These are phyloP conservation scores for Euphorbia schlechtendalii DNA, from an alignment of 441 rosid genomes.

Conservation along the genomic window DNA sequence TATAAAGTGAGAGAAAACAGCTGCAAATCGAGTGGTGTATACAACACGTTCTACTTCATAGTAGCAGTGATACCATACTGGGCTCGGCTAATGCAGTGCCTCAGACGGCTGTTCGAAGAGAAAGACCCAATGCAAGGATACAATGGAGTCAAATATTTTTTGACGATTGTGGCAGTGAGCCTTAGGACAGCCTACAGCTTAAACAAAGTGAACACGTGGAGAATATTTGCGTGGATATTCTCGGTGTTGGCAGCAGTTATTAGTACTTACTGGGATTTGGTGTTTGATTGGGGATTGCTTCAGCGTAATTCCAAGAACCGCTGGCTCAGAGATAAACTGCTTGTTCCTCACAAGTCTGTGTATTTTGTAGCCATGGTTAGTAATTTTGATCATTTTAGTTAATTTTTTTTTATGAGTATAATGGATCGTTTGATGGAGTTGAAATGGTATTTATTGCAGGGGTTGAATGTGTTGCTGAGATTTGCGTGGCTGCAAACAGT, in stretches of 20 bases:
- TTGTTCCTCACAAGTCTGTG: conserved; percentile 41
- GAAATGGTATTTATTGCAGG: conserved; percentile 25
- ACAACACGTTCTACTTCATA: conserved; percentile 40
- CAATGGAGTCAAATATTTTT: conserved; percentile 53
- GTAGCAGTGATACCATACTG: conserved; percentile 60
- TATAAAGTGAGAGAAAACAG: conserved; percentile 32
- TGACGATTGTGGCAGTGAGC: conserved; percentile 53
- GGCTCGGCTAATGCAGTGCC: conserved; percentile 58
- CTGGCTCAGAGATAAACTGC: conserved; percentile 78
- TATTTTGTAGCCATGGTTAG: conserved; percentile 61
- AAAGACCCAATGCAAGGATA: conserved; percentile 48
- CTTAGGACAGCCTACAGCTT: conserved; percentile 48
- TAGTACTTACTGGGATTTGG: conserved; percentile 68
- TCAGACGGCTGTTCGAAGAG: conserved; percentile 57
- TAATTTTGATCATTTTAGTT: background rate
- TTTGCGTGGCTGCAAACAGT: conserved; percentile 69
- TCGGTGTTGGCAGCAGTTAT: conserved; percentile 44
- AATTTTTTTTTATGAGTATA: no score
- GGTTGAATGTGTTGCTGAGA: conserved; percentile 48
- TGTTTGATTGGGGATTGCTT: conserved; percentile 75
- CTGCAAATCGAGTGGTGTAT: conserved; percentile 29
- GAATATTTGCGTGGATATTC: conserved; percentile 39
- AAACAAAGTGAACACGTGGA: conserved; percentile 33
- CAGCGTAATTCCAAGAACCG: conserved; percentile 38
- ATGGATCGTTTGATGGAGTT: no score